Base-by-base conservation (phyloP, 2,329 filamentous ascomycete species). In the Colletotrichum liaoningense region DNA sequence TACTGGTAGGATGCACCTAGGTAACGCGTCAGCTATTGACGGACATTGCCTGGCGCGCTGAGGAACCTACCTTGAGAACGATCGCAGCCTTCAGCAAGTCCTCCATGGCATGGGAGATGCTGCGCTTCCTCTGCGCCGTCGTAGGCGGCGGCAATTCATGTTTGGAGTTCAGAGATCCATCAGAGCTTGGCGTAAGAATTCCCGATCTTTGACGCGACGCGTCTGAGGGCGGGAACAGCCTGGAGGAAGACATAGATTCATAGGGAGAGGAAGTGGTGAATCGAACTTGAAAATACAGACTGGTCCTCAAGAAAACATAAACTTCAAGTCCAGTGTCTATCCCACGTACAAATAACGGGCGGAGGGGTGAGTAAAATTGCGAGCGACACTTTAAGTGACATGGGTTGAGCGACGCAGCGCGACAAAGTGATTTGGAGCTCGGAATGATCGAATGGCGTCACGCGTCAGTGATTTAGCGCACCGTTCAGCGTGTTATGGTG, bases 1-100 rank as follows among this genome's bases (percentile, higher is more conserved):
- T 82, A 59, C 86, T 88, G 14, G 86, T 84, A 11, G 89, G 90
- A 77, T 91, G 85, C 54, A 89, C 86, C 90, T 92, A 68, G 62
- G 55, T 60, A 71, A 24, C 46, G 60, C n/a, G 74, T 80, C 57
- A 81, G 75, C 30, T 8, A 46, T 28, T 26, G 16, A 22, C 30
- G 3, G 24, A 22, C 28, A 24, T 68, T 35, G 33, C 33, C 33
- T 35, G 33, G 33, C 56, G 38, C 38, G 58, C 26, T 5, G 38
- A 26, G 9, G 14, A 12, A 55, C 81, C 26, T 76, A 89, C 89
- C 84, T 87, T 89, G 77, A 91, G 80, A 38, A 86, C 82, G 75
- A 91, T 85, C n/a, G 85, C 80, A 6, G 86, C 81, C 74, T 85
- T 87, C 33, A 91, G 83, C 8, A 91, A 82, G 55, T 88, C 83